Percentiles rank a stretch among this genome's conserved stretches.
Conservation (phyloP, 352 stramenopile genomes). For the Phytophthora europaea region DNA sequence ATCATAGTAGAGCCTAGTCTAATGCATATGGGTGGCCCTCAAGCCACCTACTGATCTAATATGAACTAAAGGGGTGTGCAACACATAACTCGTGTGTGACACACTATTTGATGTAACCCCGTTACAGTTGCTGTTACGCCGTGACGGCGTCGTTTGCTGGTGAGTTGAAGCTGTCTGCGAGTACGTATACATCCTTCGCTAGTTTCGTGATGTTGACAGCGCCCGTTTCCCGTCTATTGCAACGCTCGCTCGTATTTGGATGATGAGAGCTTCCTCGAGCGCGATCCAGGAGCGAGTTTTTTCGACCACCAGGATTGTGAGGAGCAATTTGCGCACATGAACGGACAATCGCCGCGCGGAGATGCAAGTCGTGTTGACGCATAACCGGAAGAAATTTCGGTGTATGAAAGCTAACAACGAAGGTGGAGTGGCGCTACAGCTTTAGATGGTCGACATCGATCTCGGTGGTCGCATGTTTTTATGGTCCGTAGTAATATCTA, state of each 20-base stretch:
- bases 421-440: too few species aligned
- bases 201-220: constrained; percentile 1
- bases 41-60: too few species aligned
- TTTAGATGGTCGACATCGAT: too few species aligned
- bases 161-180: not conserved
- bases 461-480: too few species aligned
- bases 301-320: constrained; percentile 2
- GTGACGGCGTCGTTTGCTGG: not conserved
- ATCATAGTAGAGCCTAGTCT: too few species aligned
- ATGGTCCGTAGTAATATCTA: too few species aligned
- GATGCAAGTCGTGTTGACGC: constrained; percentile 14
- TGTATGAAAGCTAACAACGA: constrained; percentile 3
- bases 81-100: too few species aligned
- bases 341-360: constrained; percentile 7
- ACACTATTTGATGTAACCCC: too few species aligned
- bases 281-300: constrained; percentile 16
- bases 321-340: not conserved
- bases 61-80: too few species aligned
- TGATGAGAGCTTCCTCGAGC: constrained; percentile 5
- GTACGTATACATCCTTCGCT: constrained; percentile 3
- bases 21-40: too few species aligned
- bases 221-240: constrained; percentile 4
- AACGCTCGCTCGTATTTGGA: constrained; percentile 1
- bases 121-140: constrained; percentile 1
- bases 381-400: constrained; percentile 9